Base-by-base conservation (phyloP, 441 rosid genomes). In the Pelargonium australe region DNA sequence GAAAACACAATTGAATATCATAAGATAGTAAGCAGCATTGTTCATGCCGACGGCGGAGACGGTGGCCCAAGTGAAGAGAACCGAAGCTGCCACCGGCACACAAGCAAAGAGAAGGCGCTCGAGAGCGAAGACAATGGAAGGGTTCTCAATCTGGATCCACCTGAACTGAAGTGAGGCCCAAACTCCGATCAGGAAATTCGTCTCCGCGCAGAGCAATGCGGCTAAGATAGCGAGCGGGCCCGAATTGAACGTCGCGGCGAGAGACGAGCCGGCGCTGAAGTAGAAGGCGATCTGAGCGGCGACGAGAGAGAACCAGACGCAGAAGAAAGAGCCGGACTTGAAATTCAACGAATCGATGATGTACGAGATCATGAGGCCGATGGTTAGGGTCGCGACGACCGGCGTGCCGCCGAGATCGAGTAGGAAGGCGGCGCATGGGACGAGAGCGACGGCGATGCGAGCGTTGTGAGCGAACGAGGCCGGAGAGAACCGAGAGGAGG, bases 91-190 rank as follows among this genome's bases (percentile, higher is more conserved):
- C 60, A 95, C 80, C 4, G 99, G 99, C 25, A 84, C 80, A 61
- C 89, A 95, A 0, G 97, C 96, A 64, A 92, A 95, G 37, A 95
- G 79, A 64, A 95, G 92, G n/a, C 97, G 86, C 78, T 95, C 97
- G 31, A 95, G 85, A 57, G 95, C 90, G 3, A 95, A 84, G 31
- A 92, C 96, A 31, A 95, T 86, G 28, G 88, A 72, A 20, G 97
- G 98, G 72, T 90, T 87, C 72, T 92, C 97, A 1, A 95, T 74
- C 72, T 90, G 97, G 76, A 95, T 87, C 97, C 97, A 95, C 80
- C 86, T 89, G 85, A 95, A 92, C 83, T 90, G 99, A 17, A 95
- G 95, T 8, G 99, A 95, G 11, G 87, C 85, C 99, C 99, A 95
- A 4, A 80, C 87, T 2, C 98, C 96, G 55, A 94, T 80, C 2